Percentiles rank a stretch among this genome's conserved stretches.
Evolutionary conservation across 2,329 filamentous ascomycete genomes (phyloP).

Genomic region (Claviceps sorghi): DNA sequence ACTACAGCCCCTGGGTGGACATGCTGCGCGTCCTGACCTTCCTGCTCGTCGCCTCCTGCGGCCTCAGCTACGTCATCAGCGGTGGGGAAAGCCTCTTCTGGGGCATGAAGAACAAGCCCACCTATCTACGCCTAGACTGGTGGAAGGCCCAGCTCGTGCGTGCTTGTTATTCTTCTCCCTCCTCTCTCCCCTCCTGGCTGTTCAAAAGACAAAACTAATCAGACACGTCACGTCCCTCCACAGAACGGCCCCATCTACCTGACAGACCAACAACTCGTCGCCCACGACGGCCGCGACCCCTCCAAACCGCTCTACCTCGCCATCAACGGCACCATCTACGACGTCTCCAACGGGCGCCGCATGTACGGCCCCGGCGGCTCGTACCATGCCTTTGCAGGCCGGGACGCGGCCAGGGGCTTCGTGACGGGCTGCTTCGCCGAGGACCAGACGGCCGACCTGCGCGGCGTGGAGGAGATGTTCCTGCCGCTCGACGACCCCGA

Average conservation of each 20-base stretch:
- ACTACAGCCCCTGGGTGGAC: conserved; percentile 47
- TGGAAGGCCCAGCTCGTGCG: conserved; percentile 49
- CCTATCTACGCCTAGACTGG: conserved; percentile 43
- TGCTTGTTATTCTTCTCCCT: conserved; percentile 1
- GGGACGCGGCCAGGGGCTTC: conserved; percentile 75
- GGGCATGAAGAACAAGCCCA: conserved; percentile 45
- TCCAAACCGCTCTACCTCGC: conserved; percentile 74
- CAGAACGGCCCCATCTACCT: conserved; percentile 49
- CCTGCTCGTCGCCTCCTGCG: conserved; percentile 49
- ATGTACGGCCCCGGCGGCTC: conserved; percentile 73
- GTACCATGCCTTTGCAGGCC: conserved; percentile 76
- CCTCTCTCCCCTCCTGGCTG: no score
- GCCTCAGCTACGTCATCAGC: conserved; percentile 63
- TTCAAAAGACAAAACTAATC: background rate
- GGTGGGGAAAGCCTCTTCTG: conserved; percentile 55
- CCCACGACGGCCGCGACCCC: conserved; percentile 65
- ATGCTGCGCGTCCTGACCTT: conserved; percentile 55
- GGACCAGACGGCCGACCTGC: conserved; percentile 70
- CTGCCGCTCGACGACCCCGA: conserved; percentile 47
- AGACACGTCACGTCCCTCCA: background rate
- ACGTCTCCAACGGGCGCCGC: conserved; percentile 54
- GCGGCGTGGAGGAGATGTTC: conserved; percentile 79
- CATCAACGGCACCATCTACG: conserved; percentile 76
- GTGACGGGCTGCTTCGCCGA: conserved; percentile 86
- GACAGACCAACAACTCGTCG: conserved; percentile 57